Percentiles rank a stretch among this genome's conserved stretches.
Conservation (phyloP, 1,284 basidiomycete species). For the Cutaneotrichosporon mucoides region DNA sequence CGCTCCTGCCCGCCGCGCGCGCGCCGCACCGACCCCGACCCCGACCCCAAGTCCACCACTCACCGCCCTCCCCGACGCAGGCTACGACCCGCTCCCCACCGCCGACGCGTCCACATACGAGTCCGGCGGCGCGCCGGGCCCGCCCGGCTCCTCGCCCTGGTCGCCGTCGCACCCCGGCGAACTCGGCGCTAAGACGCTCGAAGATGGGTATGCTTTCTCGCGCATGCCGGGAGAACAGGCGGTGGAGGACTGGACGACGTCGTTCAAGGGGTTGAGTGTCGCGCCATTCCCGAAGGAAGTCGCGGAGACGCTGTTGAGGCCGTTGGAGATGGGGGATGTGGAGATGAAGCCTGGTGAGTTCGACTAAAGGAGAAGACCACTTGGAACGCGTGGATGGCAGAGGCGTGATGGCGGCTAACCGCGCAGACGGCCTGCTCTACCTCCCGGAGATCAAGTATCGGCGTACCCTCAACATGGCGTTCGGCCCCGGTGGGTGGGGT, state of each 20-base stretch:
- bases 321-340: conserved; percentile 57
- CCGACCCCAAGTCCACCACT: conserved; percentile 15
- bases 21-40: background rate
- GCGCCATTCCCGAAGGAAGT: conserved; percentile 75
- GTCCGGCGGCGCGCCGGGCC: background rate
- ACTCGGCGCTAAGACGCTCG: conserved; percentile 2
- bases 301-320: conserved; percentile 67
- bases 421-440: conserved; percentile 83
- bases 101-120: background rate
- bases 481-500: conserved; percentile 97
- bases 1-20: background rate
- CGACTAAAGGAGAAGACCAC: too few species aligned
- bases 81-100: conserved; percentile 20
- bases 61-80: conserved; percentile 17
- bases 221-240: conserved; percentile 3
- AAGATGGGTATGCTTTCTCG: conserved; percentile 10
- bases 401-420: background rate
- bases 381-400: background rate
- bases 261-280: conserved; percentile 74
- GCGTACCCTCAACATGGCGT: conserved; percentile 87
- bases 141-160: background rate
- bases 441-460: conserved; percentile 98
- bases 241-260: conserved; percentile 73
- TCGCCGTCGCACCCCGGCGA: background rate
- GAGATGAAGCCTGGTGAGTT: conserved; percentile 20